These are phyloP conservation scores for Plectosphaerella sp. DNA, from an alignment of 2,329 filamentous ascomycete genomes.

Conservation along the genomic window DNA sequence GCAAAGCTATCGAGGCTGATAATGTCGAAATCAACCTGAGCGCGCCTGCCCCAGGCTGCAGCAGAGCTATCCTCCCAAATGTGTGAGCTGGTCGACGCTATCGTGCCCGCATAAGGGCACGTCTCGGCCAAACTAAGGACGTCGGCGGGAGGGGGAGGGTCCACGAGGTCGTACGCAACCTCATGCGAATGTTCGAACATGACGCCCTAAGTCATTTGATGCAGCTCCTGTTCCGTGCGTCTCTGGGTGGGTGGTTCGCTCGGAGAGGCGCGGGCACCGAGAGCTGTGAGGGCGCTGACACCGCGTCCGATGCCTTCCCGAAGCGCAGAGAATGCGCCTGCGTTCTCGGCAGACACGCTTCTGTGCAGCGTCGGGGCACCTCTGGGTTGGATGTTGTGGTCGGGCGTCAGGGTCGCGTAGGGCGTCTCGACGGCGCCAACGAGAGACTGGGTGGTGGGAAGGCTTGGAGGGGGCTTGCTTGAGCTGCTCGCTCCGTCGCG, in stretches of 20 bases:
- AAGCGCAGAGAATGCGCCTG: slow-evolving; percentile 36
- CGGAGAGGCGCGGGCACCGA: slow-evolving; percentile 20
- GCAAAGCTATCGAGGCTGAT: neutral
- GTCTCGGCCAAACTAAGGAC: neutral
- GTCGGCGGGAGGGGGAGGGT: slow-evolving; percentile 6
- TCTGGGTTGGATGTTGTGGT: slow-evolving; percentile 10
- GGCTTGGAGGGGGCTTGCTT: slow-evolving; percentile 29
- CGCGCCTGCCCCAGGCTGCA: slow-evolving; percentile 1
- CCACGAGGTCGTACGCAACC: slow-evolving; percentile 25
- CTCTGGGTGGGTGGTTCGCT: slow-evolving; percentile 10
- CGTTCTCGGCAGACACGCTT: slow-evolving; percentile 39
- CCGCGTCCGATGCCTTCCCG: slow-evolving; percentile 46
- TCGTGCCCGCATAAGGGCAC: neutral
- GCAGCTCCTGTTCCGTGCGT: slow-evolving; percentile 36
- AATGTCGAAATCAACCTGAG: slow-evolving; percentile 1
- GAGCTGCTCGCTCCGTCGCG: slow-evolving; percentile 16
- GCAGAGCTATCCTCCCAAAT: neutral
- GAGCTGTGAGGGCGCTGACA: slow-evolving; percentile 35
- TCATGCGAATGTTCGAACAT: slow-evolving; percentile 24
- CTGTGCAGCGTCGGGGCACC: slow-evolving; percentile 31
- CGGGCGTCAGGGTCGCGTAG: slow-evolving; percentile 45
- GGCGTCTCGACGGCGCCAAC: slow-evolving; percentile 56
- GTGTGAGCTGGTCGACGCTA: neutral
- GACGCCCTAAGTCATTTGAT: slow-evolving; percentile 42
- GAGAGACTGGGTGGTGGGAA: slow-evolving; percentile 45